These are phyloP conservation scores for Syzygium aromaticum DNA, from an alignment of 345 rosid species.

Conservation along the genomic window DNA sequence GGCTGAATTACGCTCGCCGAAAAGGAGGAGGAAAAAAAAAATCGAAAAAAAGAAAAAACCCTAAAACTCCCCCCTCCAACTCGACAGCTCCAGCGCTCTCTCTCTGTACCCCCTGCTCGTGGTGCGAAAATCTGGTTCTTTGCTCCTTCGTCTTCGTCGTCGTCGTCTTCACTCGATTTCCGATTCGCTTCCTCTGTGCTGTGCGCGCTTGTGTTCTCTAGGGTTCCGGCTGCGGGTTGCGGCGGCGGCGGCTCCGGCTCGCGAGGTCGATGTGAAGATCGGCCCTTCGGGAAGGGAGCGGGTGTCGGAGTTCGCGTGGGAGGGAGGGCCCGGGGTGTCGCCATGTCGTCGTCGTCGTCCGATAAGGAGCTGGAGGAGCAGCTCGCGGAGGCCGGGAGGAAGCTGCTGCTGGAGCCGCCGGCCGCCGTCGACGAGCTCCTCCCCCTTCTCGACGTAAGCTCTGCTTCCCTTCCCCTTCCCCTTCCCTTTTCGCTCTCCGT, in stretches of 20 bases:
- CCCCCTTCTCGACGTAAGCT: conserved; percentile 77
- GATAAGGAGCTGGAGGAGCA: conserved; percentile 61
- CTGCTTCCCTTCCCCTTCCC: not conserved
- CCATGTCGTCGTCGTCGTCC: conserved; percentile 16
- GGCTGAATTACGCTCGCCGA: not conserved
- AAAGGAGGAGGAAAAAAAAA: not conserved
- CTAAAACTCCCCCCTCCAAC: not conserved
- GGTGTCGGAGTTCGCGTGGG: not conserved
- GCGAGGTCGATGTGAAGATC: not conserved
- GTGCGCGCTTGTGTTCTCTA: not conserved
- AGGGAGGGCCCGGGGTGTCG: not conserved
- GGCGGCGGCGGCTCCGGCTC: not conserved
- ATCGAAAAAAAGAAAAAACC: not conserved
- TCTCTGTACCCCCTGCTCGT: not conserved
- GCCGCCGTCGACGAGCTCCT: conserved; percentile 63
- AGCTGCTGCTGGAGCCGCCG: conserved; percentile 62
- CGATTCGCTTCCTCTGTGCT: not conserved
- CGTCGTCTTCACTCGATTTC: not conserved
- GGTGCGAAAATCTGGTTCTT: not conserved
- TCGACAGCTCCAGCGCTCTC: not conserved
- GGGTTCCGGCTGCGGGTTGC: not conserved
- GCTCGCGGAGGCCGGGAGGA: conserved; percentile 66
- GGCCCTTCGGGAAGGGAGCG: not conserved
- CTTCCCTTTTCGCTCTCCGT: not conserved
- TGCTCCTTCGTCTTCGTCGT: not conserved